Percentiles rank a stretch among this genome's conserved stretches.
phyloP scores from a whole-genome alignment of 768 basidiomycete genomes.

The Boletus reticuloceps region DNA sequence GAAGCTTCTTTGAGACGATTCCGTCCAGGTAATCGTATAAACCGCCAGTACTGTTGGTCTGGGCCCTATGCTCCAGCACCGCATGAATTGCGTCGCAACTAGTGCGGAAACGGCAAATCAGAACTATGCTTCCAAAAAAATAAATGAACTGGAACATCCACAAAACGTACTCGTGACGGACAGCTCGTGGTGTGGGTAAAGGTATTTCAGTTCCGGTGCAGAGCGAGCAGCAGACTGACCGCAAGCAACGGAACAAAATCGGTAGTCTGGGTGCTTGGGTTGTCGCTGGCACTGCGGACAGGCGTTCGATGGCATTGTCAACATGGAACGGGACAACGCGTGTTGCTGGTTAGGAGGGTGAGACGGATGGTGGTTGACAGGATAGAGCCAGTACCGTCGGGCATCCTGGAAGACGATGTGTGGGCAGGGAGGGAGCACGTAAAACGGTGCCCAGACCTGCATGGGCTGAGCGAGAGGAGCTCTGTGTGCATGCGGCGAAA shows the following conservation, averaged over 20 bases:
- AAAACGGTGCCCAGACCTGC: not conserved
- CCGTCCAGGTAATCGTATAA: slow-evolving; percentile 23
- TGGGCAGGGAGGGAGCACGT: not conserved
- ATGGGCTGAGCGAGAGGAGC: not conserved
- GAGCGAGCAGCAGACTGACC: slow-evolving; percentile 3
- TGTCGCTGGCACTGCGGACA: slow-evolving; percentile 19
- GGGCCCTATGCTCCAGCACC: slow-evolving; percentile 3
- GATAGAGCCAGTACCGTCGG: not conserved
- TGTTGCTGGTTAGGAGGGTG: not conserved
- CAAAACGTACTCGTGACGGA: slow-evolving; percentile 5
- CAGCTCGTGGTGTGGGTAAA: slow-evolving; percentile 6
- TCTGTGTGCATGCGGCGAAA: no score
- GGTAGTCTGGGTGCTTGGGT: slow-evolving; percentile 13
- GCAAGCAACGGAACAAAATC: slow-evolving; percentile 22
- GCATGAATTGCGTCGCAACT: slow-evolving; percentile 14
- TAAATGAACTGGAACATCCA: not conserved
- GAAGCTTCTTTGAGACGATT: slow-evolving; percentile 7
- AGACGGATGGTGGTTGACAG: no score
- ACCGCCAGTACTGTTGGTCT: slow-evolving; percentile 15
- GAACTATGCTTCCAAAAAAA: no score
- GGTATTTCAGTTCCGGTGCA: slow-evolving; percentile 17
- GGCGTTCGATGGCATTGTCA: not conserved
- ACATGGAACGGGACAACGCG: not conserved
- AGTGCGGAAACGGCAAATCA: not conserved
- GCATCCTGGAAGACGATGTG: not conserved